Percentiles rank a stretch among this genome's conserved stretches.
These are phyloP conservation scores for Fonsecaea multimorphosa DNA, from an alignment of 2,329 filamentous ascomycete species.

Conservation along the genomic window DNA sequence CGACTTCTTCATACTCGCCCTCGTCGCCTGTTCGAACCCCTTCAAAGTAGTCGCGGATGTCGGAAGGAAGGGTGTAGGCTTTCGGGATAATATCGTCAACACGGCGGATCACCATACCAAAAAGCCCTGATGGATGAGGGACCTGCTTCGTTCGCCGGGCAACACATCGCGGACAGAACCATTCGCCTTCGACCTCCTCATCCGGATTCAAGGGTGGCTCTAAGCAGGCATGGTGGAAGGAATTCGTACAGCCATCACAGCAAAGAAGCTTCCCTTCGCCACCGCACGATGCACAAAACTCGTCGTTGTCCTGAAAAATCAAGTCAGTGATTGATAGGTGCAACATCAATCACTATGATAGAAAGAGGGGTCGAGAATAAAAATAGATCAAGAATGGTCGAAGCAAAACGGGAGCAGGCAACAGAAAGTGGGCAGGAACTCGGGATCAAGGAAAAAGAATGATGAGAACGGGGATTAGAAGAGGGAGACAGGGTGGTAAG, in stretches of 20 bases:
- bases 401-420: background rate
- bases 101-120: conserved; percentile 64
- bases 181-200: conserved; percentile 71
- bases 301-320: conserved; percentile 74
- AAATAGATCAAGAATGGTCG: background rate
- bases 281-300: conserved; percentile 85
- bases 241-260: conserved; percentile 88
- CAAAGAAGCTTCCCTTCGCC: conserved; percentile 85
- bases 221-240: conserved; percentile 88
- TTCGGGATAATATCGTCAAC: conserved; percentile 73
- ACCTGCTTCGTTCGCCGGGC: conserved; percentile 49
- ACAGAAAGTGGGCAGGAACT: conserved; percentile 3
- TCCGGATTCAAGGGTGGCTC: conserved; percentile 75
- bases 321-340: conserved; percentile 29
- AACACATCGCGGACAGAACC: conserved; percentile 80
- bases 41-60: conserved; percentile 77
- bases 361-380: background rate
- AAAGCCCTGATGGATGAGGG: conserved; percentile 51
- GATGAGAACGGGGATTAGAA: conserved; percentile 15
- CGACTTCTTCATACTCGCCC: conserved; percentile 79
- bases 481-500: conserved; percentile 8
- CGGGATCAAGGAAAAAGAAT: conserved; percentile 9
- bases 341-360: conserved; percentile 29
- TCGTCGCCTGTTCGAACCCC: conserved; percentile 77
- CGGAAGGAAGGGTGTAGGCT: conserved; percentile 73